These are phyloP conservation scores for Rhizophagus clarus DNA, from an alignment of 192 early-diverging fungal species.

Conservation along the genomic window DNA sequence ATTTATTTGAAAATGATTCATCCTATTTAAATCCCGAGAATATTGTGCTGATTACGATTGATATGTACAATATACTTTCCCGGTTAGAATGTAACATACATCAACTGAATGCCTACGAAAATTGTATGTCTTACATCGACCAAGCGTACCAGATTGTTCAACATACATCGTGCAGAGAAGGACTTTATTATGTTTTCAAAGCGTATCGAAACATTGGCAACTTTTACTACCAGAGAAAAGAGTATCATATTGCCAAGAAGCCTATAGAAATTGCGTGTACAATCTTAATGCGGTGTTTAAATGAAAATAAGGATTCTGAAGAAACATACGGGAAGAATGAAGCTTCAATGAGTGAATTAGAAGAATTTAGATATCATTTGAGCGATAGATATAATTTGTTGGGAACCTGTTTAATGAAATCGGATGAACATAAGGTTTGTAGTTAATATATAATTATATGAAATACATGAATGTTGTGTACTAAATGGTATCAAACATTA, in stretches of 20 bases:
- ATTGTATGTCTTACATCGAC: constrained; percentile 30
- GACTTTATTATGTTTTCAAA: constrained; percentile 54
- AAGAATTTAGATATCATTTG: constrained; percentile 37
- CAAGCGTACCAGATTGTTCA: constrained; percentile 34
- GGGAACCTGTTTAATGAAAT: constrained; percentile 41
- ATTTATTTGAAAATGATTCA: not conserved
- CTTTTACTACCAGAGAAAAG: constrained; percentile 35
- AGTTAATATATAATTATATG: not conserved
- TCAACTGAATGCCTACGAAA: constrained; percentile 21
- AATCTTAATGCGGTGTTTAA: constrained; percentile 35
- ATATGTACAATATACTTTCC: constrained; percentile 36
- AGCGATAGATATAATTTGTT: constrained; percentile 51
- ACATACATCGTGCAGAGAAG: constrained; percentile 40
- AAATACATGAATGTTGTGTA: not conserved
- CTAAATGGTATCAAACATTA: not conserved
- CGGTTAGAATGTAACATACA: constrained; percentile 32
- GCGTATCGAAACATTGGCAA: constrained; percentile 54
- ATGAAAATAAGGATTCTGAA: not conserved
- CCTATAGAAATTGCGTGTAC: constrained; percentile 45
- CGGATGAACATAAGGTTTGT: constrained; percentile 39
- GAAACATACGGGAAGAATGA: not conserved
- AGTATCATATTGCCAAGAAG: constrained; percentile 36
- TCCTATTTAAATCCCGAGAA: constrained; percentile 15
- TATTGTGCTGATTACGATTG: constrained; percentile 32
- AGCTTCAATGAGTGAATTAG: not conserved